Evolutionary conservation across 2,329 filamentous ascomycete species (phyloP).

Genomic region (Dactylonectria macrodidyma): DNA sequence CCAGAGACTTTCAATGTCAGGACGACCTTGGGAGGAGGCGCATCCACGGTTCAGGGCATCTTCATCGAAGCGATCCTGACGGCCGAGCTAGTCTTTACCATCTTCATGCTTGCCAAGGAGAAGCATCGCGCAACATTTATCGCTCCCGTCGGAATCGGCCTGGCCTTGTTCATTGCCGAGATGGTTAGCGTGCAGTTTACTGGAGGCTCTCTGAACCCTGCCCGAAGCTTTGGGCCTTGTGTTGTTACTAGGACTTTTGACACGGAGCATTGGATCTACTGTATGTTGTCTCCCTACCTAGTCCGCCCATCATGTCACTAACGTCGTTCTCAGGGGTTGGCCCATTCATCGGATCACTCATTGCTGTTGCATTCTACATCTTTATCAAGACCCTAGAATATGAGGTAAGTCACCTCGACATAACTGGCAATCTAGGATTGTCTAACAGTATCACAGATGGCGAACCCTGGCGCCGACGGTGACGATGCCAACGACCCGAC

Average conservation of each 20-base stretch:
- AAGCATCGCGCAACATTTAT: conserved; percentile 64
- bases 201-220: conserved; percentile 64
- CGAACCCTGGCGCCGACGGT: conserved; percentile 63
- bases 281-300: conserved; percentile 34
- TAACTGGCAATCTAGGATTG: too few relatives aligned
- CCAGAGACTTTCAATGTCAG: conserved; percentile 59
- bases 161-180: conserved; percentile 62
- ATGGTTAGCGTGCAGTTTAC: conserved; percentile 64
- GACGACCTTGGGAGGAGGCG: conserved; percentile 58
- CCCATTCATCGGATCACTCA: conserved; percentile 51
- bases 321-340: conserved; percentile 50
- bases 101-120: conserved; percentile 67
- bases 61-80: conserved; percentile 66
- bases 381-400: conserved; percentile 60
- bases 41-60: conserved; percentile 61
- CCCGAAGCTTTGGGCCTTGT: conserved; percentile 62
- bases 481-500: conserved; percentile 61
- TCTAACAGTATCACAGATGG: conserved; percentile 53
- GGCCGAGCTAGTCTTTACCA: conserved; percentile 63
- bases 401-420: conserved; percentile 43
- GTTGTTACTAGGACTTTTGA: conserved; percentile 60
- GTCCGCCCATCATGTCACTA: conserved; percentile 1
- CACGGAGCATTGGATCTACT: conserved; percentile 65
- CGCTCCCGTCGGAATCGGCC: conserved; percentile 63
- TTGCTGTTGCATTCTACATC: conserved; percentile 56